Percentiles rank a stretch among this genome's conserved stretches.
Conservation (phyloP, 257 asterid species). For the Nyctanthes arbortristis region DNA sequence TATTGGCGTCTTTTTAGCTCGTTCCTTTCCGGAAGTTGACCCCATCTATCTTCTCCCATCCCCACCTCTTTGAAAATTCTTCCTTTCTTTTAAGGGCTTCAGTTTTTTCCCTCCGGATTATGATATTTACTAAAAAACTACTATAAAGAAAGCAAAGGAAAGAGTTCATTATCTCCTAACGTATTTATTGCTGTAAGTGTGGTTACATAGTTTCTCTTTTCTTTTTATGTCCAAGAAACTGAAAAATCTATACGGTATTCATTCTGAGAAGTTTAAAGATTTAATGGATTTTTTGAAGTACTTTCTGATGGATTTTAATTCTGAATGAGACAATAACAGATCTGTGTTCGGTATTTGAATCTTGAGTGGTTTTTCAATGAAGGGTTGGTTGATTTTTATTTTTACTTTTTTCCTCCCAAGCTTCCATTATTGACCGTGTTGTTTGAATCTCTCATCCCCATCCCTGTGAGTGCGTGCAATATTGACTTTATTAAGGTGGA, state of each 20-base stretch:
- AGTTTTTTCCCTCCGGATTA: neutral
- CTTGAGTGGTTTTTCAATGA: constrained; percentile 17
- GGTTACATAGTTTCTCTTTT: neutral
- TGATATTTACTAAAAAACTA: constrained; percentile 6
- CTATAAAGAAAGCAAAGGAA: neutral
- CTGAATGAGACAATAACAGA: constrained; percentile 17
- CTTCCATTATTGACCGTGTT: constrained; percentile 26
- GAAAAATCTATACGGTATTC: neutral
- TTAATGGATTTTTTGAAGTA: constrained; percentile 4
- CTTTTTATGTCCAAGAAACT: neutral
- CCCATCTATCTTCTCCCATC: constrained; percentile 32
- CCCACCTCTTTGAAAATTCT: neutral
- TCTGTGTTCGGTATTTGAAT: constrained; percentile 29
- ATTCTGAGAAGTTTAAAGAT: too few species aligned
- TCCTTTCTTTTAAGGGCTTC: neutral
- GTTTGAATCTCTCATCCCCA: neutral
- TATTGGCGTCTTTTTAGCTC: constrained; percentile 36
- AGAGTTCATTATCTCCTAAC: neutral
- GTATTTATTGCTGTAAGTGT: neutral
- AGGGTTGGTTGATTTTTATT: constrained; percentile 9
- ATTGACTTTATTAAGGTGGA: constrained; percentile 31
- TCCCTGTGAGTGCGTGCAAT: constrained; percentile 12
- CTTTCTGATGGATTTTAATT: constrained; percentile 3
- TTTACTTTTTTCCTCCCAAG: constrained; percentile 13
- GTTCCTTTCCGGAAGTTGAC: constrained; percentile 15